Evolutionary conservation across 805 yeast species (phyloP), one percentile per base, ranked within the genome.

Genomic region (Priceomyces melissophilus): DNA sequence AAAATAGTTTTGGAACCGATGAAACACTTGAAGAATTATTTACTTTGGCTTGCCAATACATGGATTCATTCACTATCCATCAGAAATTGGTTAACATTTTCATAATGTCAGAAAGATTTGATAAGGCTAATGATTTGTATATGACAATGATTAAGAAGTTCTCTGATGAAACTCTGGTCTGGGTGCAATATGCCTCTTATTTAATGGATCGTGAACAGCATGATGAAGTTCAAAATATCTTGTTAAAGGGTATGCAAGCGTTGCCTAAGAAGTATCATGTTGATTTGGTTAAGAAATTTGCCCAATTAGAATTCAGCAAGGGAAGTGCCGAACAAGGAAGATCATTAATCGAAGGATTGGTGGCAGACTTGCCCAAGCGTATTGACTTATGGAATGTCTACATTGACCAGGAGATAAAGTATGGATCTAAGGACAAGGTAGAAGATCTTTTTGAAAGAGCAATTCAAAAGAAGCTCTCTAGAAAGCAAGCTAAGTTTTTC

Each of bases 281-380:
- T 45, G 95, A 87, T 46, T 79, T 84, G 41, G 95, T 89, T 8
- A 78, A 82, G 53, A 89, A 86, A 62, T 90, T 88, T 65, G 96
- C 95, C 16, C 90, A 85, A 61, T 67, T 90, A 41, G 98, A 91
- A 63, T 91, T 83, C 61, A 52, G 72, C 41, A 82, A 83, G 63
- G 98, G 98, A 51, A 96, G 89, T 49, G 69, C 88, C 7, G 99
- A 91, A 64, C 91, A 90, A 61, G 99, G 95, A 40, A 82, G 98
- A 60, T 87, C 97, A 1, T 73, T 91, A 51, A 87, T 91, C 56
- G 98, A 91, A 69, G 98, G 97, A 44, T 76, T 91, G 48, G 63
- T 91, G 40, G 78, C 91, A 16, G 93, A 90, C 58, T 91, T 86
- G 36, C 93, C 96, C 40, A 88, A 88, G 73, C 80, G 95, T 67